Evolutionary conservation across 2,329 filamentous ascomycete species (phyloP).

Genomic region (Pestalotiopsis sp.): DNA sequence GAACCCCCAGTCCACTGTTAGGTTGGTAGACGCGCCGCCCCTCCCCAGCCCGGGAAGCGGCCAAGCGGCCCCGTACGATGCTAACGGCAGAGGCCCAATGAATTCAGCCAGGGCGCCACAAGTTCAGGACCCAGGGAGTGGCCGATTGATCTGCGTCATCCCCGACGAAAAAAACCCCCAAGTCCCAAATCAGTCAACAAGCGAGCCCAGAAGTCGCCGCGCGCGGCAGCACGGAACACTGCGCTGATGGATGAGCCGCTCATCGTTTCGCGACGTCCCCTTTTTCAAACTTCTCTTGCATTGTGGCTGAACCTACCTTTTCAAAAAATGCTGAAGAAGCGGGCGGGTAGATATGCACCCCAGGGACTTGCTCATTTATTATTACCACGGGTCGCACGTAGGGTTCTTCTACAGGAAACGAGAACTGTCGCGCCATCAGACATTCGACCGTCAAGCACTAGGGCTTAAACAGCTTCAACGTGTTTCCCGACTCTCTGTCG

Average conservation of each 20-base stretch:
- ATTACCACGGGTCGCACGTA: neutral
- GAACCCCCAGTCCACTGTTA: neutral
- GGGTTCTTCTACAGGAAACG: conserved; percentile 4
- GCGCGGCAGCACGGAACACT: too few species aligned
- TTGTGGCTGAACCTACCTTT: neutral
- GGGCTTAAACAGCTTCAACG: conserved; percentile 4
- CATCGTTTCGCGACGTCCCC: neutral
- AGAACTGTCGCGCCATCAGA: conserved; percentile 11
- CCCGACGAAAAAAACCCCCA: neutral
- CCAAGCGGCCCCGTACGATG: neutral
- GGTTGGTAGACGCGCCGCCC: neutral
- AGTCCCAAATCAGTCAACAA: neutral
- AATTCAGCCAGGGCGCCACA: neutral
- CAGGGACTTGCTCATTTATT: neutral
- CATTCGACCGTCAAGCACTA: conserved; percentile 2
- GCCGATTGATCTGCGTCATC: neutral
- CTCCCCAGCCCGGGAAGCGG: neutral
- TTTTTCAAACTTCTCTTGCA: neutral
- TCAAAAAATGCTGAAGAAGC: neutral
- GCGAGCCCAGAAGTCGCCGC: too few species aligned
- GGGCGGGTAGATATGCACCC: neutral
- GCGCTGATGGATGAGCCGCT: neutral
- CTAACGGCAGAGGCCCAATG: neutral
- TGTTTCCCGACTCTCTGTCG: neutral
- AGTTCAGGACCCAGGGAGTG: neutral